Conservation (phyloP, 345 rosid species). For the Cardamine resedifolia region DNA sequence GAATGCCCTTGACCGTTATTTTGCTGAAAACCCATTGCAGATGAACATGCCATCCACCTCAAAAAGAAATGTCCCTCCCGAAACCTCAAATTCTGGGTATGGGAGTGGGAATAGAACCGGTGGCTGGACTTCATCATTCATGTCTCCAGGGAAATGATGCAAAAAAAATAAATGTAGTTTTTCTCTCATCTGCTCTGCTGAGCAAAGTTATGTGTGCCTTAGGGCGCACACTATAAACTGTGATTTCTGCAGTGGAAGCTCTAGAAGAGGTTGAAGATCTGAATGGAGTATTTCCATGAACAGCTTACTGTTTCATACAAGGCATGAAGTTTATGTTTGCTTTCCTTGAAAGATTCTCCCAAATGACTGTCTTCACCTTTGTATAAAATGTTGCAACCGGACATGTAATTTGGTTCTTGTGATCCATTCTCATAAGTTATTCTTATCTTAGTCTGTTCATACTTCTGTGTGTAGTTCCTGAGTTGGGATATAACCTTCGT, state of each 20-base stretch:
- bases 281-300: neutral
- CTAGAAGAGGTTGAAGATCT: slow-evolving; percentile 14
- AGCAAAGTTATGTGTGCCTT: slow-evolving; percentile 23
- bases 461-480: neutral
- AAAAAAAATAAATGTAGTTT: neutral
- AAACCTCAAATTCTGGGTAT: slow-evolving; percentile 55
- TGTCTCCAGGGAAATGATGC: slow-evolving; percentile 57
- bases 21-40: slow-evolving; percentile 31
- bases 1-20: slow-evolving; percentile 1
- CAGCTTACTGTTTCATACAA: slow-evolving; percentile 3
- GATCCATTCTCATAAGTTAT: slow-evolving; percentile 6
- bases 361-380: slow-evolving; percentile 15
- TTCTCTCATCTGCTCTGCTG: neutral
- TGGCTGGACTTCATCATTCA: slow-evolving; percentile 81
- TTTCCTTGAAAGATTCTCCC: slow-evolving; percentile 4
- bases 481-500: neutral
- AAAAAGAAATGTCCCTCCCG: slow-evolving; percentile 56
- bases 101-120: slow-evolving; percentile 56
- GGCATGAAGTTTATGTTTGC: slow-evolving; percentile 15
- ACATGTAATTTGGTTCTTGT: slow-evolving; percentile 24
- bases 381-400: slow-evolving; percentile 24
- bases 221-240: neutral
- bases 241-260: slow-evolving; percentile 14
- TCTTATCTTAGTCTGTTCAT: neutral
- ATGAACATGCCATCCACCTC: slow-evolving; percentile 58